These are phyloP conservation scores for Turritis glabra DNA, from an alignment of 345 rosid genomes.

Conservation along the genomic window DNA sequence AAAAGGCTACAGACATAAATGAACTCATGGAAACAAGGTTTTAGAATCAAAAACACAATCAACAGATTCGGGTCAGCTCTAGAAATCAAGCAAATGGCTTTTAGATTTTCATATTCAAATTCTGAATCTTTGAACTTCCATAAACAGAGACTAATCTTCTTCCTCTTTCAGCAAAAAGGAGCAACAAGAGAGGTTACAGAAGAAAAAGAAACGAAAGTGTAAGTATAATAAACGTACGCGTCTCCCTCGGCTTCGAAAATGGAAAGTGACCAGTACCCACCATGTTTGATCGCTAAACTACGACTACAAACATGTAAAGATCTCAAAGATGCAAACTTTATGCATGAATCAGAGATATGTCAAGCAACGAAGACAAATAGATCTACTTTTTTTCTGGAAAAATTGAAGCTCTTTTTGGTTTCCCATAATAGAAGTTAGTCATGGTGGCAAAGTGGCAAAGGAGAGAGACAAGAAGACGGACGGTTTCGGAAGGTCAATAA, in stretches of 20 bases:
- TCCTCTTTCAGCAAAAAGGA: not conserved
- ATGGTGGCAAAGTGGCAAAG: conserved; percentile 22
- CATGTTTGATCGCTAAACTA: conserved; percentile 1
- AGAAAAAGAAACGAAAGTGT: conserved; percentile 15
- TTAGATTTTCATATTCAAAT: not conserved
- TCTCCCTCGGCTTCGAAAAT: not conserved
- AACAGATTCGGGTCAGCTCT: not conserved
- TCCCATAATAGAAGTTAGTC: conserved; percentile 13
- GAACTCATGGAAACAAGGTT: not conserved
- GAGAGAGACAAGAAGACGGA: conserved; percentile 18
- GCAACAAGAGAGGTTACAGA: not conserved
- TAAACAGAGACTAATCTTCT: not conserved
- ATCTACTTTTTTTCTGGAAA: not conserved
- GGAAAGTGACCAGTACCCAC: conserved; percentile 3
- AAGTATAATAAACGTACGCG: conserved; percentile 13
- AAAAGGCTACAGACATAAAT: not conserved
- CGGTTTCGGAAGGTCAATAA: conserved; percentile 16
- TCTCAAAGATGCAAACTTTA: conserved; percentile 22
- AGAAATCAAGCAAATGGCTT: not conserved
- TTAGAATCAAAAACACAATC: not conserved
- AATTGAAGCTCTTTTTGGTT: not conserved
- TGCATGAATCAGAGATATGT: conserved; percentile 3
- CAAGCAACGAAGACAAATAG: not conserved
- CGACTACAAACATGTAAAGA: not conserved
- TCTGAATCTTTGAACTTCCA: not conserved